phyloP scores from a whole-genome alignment of 2,329 filamentous ascomycete species.

The Monilinia vaccinii-corymbosi region DNA sequence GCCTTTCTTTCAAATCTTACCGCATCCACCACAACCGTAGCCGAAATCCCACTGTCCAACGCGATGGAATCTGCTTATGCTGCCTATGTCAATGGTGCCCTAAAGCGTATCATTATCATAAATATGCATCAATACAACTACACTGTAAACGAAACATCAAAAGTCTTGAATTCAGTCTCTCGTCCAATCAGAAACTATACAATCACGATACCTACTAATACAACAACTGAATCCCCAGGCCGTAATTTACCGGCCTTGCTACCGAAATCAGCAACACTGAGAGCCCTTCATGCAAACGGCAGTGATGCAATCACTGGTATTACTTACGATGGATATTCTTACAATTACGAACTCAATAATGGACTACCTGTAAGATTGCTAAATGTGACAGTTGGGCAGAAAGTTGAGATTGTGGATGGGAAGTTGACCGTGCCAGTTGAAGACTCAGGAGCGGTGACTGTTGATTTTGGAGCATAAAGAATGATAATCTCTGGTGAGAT shows the following conservation, averaged over 20 bases:
- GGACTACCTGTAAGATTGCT: slow-evolving; percentile 43
- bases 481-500: too few relatives aligned
- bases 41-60: slow-evolving; percentile 36
- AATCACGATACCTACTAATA: slow-evolving; percentile 31
- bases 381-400: slow-evolving; percentile 48
- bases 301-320: slow-evolving; percentile 55
- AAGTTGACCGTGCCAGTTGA: slow-evolving; percentile 32
- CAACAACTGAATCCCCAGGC: neutral
- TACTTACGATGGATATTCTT: slow-evolving; percentile 52
- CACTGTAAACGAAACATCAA: slow-evolving; percentile 35
- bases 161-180: slow-evolving; percentile 23
- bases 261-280: slow-evolving; percentile 29
- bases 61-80: slow-evolving; percentile 44
- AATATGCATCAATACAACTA: slow-evolving; percentile 54
- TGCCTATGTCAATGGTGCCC: slow-evolving; percentile 37
- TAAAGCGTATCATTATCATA: slow-evolving; percentile 44
- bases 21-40: slow-evolving; percentile 34
- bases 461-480: slow-evolving; percentile 15
- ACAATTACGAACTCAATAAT: slow-evolving; percentile 47
- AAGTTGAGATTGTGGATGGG: slow-evolving; percentile 31
- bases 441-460: slow-evolving; percentile 34
- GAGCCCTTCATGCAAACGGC: slow-evolving; percentile 49
- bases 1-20: slow-evolving; percentile 41
- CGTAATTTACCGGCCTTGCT: slow-evolving; percentile 11
- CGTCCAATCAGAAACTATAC: slow-evolving; percentile 34